A percentile compares a stretch with the other conserved stretches of the same genome.
phyloP scores from a whole-genome alignment of 768 basidiomycete genomes.

The Podaxis rugospora region DNA sequence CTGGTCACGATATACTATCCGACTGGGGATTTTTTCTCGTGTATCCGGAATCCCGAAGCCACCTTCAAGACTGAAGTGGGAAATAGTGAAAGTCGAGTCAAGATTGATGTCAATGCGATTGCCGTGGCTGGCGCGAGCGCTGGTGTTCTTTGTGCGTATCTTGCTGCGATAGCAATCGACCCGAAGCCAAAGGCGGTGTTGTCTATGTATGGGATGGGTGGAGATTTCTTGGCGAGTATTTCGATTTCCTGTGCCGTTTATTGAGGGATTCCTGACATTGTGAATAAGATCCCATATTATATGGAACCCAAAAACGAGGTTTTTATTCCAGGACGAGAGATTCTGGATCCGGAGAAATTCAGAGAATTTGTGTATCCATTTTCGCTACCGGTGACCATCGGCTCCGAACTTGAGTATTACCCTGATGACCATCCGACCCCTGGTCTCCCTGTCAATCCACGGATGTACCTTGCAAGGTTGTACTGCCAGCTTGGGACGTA shows the following conservation, averaged over 20 bases:
- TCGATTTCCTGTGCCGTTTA: not conserved
- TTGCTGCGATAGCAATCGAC: constrained; percentile 43
- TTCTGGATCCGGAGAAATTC: constrained; percentile 47
- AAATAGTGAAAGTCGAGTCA: not conserved
- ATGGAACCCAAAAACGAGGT: constrained; percentile 40
- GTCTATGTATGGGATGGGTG: constrained; percentile 63
- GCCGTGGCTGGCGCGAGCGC: constrained; percentile 56
- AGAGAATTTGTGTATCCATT: constrained; percentile 43
- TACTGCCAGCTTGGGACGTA: constrained; percentile 55
- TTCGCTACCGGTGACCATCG: constrained; percentile 23
- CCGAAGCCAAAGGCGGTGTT: constrained; percentile 54
- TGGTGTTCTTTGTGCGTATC: constrained; percentile 60
- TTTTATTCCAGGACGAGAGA: constrained; percentile 53
- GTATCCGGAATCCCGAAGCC: constrained; percentile 26
- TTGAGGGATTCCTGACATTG: not conserved
- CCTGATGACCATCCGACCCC: constrained; percentile 41
- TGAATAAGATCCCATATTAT: constrained; percentile 44
- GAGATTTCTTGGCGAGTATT: constrained; percentile 43
- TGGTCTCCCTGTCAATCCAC: constrained; percentile 57
- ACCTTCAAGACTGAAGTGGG: not conserved
- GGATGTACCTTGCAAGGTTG: constrained; percentile 53
- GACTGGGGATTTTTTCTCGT: constrained; percentile 56
- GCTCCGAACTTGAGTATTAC: constrained; percentile 45
- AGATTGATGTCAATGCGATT: constrained; percentile 39
- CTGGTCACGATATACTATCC: constrained; percentile 51